Evolutionary conservation across 2,329 filamentous ascomycete genomes (phyloP).

Genomic region (Fusarium austroafricanum): DNA sequence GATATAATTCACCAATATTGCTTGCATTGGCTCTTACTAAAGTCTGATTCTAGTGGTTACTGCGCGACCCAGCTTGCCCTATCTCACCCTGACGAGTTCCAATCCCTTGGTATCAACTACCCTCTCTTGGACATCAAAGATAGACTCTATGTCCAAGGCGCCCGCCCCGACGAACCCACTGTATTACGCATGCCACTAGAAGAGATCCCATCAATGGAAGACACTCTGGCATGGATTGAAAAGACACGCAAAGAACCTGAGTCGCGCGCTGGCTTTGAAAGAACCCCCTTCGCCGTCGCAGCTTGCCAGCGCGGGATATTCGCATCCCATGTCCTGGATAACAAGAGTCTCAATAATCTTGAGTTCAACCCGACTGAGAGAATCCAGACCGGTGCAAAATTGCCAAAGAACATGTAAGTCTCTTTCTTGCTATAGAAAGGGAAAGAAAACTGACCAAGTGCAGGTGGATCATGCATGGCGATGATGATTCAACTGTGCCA

Average conservation of each 20-base stretch:
- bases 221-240: conserved; percentile 34
- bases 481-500: conserved; percentile 26
- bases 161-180: conserved; percentile 12
- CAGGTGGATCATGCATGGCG: conserved; percentile 43
- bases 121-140: conserved; percentile 41
- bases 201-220: conserved; percentile 26
- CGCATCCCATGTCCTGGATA: conserved; percentile 28
- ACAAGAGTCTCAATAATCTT: not conserved
- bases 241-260: not conserved
- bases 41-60: conserved; percentile 29
- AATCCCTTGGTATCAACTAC: conserved; percentile 32
- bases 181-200: conserved; percentile 12
- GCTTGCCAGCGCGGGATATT: conserved; percentile 30
- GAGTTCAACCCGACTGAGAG: conserved; percentile 33
- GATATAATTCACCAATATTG: accelerated
- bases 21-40: not conserved
- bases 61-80: conserved; percentile 35
- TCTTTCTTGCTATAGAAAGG: accelerated
- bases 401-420: conserved; percentile 35
- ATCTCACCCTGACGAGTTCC: conserved; percentile 39
- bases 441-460: not conserved
- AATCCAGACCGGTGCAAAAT: conserved; percentile 18
- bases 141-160: conserved; percentile 19
- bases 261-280: conserved; percentile 27
- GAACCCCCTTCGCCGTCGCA: conserved; percentile 15